A percentile compares a stretch with the other conserved stretches of the same genome.
Evolutionary conservation across 1,139 yeast genomes (phyloP).

Genomic region (Pichia sp.): DNA sequence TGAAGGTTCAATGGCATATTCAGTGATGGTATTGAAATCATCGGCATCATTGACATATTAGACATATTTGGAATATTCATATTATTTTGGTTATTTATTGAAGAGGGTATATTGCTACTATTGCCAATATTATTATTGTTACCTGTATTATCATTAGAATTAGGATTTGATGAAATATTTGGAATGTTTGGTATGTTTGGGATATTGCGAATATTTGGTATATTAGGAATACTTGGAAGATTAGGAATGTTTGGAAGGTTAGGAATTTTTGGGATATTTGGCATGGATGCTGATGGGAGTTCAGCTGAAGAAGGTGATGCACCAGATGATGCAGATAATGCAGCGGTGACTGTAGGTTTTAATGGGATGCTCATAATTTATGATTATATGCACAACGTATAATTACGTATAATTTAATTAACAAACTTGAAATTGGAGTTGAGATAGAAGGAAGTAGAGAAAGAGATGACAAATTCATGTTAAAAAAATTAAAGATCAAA

Average conservation of each 20-base stretch:
- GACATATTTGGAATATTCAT: slow-evolving; percentile 1
- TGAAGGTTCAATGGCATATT: neutral
- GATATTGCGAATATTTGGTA: neutral
- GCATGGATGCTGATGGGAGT: neutral
- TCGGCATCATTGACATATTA: slow-evolving; percentile 4
- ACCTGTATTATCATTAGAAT: no score
- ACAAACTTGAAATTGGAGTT: no score
- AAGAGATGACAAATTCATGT: no score
- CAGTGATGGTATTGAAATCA: slow-evolving; percentile 7
- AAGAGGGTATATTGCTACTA: neutral
- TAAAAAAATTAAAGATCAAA: no score
- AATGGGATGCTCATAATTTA: slow-evolving; percentile 6
- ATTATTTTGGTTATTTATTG: neutral
- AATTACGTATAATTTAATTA: no score
- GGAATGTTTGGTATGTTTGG: neutral
- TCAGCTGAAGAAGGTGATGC: neutral
- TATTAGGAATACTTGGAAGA: neutral
- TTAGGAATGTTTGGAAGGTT: neutral
- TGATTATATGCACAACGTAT: no score
- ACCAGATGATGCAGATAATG: neutral
- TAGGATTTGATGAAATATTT: neutral
- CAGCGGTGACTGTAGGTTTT: neutral
- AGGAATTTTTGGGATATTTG: neutral
- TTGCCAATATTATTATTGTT: no score
- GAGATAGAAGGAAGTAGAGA: no score